Percentiles rank a stretch among this genome's conserved stretches.
Evolutionary conservation across 495 filamentous ascomycete genomes (phyloP).

Genomic region (Neurospora hispaniola): DNA sequence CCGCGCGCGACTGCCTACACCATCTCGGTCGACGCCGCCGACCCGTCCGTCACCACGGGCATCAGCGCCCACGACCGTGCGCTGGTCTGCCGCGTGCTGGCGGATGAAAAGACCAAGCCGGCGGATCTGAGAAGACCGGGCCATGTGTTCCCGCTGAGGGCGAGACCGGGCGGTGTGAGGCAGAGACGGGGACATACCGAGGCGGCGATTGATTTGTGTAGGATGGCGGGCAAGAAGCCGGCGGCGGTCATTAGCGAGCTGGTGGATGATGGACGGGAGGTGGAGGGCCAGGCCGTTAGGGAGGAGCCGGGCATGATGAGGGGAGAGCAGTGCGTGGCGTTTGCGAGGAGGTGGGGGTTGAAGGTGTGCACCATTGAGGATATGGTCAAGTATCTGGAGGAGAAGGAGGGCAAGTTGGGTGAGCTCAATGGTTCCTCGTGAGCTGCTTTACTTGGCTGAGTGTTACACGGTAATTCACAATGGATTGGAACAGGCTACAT

Average conservation of each 20-base stretch:
- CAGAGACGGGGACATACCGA: conserved; percentile 82
- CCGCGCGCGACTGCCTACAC: conserved; percentile 89
- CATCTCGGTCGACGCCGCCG: conserved; percentile 65
- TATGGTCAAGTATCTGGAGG: conserved; percentile 69
- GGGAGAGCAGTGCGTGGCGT: conserved; percentile 77
- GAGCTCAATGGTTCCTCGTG: conserved; percentile 28
- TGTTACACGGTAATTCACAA: neutral
- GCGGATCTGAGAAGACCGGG: conserved; percentile 71
- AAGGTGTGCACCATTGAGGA: conserved; percentile 94
- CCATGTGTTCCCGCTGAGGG: conserved; percentile 80
- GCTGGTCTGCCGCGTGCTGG: conserved; percentile 69
- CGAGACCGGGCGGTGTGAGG: conserved; percentile 68
- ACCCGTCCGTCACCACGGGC: conserved; percentile 69
- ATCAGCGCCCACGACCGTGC: conserved; percentile 84
- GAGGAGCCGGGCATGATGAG: conserved; percentile 79
- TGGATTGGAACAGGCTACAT: neutral
- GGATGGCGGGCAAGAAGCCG: conserved; percentile 59
- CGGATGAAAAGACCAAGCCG: conserved; percentile 47
- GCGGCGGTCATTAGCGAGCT: conserved; percentile 81
- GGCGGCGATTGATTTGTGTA: conserved; percentile 80
- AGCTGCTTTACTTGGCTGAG: neutral
- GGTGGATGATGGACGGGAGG: conserved; percentile 64
- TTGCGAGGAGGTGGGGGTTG: conserved; percentile 80
- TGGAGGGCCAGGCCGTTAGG: conserved; percentile 43
- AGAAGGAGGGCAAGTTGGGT: conserved; percentile 40